A percentile compares a stretch with the other conserved stretches of the same genome.
Evolutionary conservation across 73 alveolate species (phyloP).

Genomic region (Durusdinium trenchii): DNA sequence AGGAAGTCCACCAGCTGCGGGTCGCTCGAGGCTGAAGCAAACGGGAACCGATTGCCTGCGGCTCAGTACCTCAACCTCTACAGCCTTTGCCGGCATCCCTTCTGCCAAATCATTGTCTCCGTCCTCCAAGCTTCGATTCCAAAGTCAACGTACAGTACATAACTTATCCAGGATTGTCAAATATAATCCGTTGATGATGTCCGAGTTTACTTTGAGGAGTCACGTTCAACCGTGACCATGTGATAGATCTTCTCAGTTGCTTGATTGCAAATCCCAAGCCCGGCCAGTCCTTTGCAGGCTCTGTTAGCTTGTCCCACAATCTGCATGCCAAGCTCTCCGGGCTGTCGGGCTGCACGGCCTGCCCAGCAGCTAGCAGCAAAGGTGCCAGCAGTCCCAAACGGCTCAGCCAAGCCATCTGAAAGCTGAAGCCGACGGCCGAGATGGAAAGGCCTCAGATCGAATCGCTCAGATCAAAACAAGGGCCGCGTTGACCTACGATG

Average conservation of each 20-base stretch:
- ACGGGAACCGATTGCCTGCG: not conserved
- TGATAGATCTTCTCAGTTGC: too few relatives aligned
- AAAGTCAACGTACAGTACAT: too few relatives aligned
- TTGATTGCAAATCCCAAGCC: too few relatives aligned
- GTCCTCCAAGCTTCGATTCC: too few relatives aligned
- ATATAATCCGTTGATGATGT: too few relatives aligned
- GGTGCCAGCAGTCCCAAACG: constrained; percentile 48
- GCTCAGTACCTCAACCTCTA: not conserved
- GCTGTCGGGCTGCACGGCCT: constrained; percentile 32
- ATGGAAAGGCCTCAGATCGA: not conserved
- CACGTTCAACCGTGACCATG: too few relatives aligned
- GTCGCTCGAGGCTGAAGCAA: not conserved
- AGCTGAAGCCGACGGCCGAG: constrained; percentile 3
- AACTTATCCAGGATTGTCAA: too few relatives aligned
- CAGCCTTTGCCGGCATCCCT: not conserved
- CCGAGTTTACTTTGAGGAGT: too few relatives aligned
- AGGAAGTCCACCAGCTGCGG: too few relatives aligned
- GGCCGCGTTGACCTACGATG: not conserved
- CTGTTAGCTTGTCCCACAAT: constrained; percentile 40
- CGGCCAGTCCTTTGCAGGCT: too few relatives aligned
- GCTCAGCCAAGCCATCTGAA: constrained; percentile 59
- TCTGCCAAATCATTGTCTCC: not conserved
- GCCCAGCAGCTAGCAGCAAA: constrained; percentile 3
- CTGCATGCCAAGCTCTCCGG: constrained; percentile 63
- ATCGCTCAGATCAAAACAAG: not conserved